phyloP scores from a whole-genome alignment of 495 filamentous ascomycete genomes.

The Acidomyces sp. region DNA sequence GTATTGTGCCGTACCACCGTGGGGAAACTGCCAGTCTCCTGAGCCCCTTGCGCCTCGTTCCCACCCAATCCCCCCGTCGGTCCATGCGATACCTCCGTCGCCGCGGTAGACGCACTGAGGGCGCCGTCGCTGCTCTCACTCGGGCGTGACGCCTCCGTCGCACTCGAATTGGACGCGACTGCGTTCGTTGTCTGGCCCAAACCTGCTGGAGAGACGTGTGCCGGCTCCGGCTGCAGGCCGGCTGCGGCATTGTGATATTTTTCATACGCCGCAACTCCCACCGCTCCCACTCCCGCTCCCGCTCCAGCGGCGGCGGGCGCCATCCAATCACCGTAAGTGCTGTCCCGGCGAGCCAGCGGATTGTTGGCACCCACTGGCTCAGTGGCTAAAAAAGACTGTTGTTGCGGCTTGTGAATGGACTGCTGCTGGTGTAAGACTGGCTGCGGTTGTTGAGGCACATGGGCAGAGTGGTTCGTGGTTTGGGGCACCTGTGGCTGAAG shows the following conservation, averaged over 20 bases:
- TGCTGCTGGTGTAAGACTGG: constrained; percentile 2
- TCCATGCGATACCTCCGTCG: too few species aligned
- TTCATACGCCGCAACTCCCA: constrained; percentile 20
- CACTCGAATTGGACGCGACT: too few species aligned
- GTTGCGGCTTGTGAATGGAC: constrained; percentile 2
- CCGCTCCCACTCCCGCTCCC: constrained; percentile 23
- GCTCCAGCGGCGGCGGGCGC: constrained; percentile 27
- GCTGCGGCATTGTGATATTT: constrained; percentile 10
- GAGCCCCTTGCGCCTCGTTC: constrained; percentile 6
- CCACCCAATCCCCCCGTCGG: constrained; percentile 8
- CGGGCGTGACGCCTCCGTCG: too few species aligned
- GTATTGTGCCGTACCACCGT: constrained; percentile 27
- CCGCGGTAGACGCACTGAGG: too few species aligned
- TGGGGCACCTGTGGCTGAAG: not conserved
- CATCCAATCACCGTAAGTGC: constrained; percentile 30
- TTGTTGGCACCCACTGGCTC: constrained; percentile 2
- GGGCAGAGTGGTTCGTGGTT: not conserved
- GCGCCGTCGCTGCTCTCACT: too few species aligned
- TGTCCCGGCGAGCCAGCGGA: constrained; percentile 17
- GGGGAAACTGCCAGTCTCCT: constrained; percentile 22
- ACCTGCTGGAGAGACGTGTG: too few species aligned
- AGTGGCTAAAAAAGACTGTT: constrained; percentile 19
- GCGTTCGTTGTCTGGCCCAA: too few species aligned
- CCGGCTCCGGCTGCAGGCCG: not conserved
- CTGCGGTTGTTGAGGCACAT: constrained; percentile 4